Base-by-base conservation (phyloP, 1,139 yeast species). In the Candida frijolesensis region DNA sequence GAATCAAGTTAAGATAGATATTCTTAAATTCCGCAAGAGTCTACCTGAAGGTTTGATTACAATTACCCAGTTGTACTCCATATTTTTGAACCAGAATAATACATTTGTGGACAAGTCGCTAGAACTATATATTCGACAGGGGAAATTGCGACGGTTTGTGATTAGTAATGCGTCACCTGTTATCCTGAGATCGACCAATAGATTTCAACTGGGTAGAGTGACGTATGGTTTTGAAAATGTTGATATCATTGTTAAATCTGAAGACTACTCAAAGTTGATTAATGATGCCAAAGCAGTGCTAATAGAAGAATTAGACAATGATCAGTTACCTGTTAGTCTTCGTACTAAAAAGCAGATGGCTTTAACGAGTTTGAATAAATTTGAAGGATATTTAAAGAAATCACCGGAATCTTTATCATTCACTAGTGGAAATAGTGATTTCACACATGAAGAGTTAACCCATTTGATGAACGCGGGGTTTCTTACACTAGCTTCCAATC, bases 401-500 rank as follows among this genome's bases (percentile, higher is more conserved):
- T 71, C 70, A 54, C 77, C 73, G 1, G 64, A 70, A 2, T 61
- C 68, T 14, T 60, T 68, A 44, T 83, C 52, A 58, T 71, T 60
- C 38, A 63, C 51, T 45, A 51, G 51, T 7, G 18, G 8, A 5
- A 49, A 51, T 2, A 63, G 70, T 1, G 65, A 65, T 2, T 62
- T 79, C 7, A 49, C 58, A 1, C 54, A 56, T 6, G 61, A 58
- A n/a, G 71, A 73, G 34, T 53, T 74, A 6, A 60, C 73, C 0
- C 44, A 45, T 0, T 65, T 87, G 39, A 72, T 85, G 0, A 63
- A 65, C n/a, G 58, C 70, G 5, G 91, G 91, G 1, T 79, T 76
- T 53, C 64, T 85, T 5, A 82, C 88, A 0, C 62, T 85, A 35
- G 72, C 80, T 0, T 75, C 80, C 3, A 76, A 76, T 55, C 79